These are phyloP conservation scores for Hylodesmum podocarpum DNA, from an alignment of 306 rosid species.

Conservation along the genomic window DNA sequence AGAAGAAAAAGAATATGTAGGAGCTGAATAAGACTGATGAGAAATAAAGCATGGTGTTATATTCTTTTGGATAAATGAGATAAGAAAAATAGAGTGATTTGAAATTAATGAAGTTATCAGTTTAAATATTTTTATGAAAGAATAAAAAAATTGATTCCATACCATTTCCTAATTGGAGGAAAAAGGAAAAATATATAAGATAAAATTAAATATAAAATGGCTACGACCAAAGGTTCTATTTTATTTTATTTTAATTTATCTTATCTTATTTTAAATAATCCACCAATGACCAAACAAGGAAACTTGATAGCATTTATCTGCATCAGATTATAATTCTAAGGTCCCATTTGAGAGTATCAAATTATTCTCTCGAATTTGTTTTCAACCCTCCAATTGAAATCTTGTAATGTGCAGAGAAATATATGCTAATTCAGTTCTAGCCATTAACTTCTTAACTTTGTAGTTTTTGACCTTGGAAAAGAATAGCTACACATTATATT, in stretches of 20 bases:
- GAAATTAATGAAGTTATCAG: neutral
- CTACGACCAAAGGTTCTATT: neutral
- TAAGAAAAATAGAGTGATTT: neutral
- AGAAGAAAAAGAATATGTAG: neutral
- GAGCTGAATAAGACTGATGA: conserved; percentile 16
- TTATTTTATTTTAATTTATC: neutral
- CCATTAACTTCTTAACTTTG: conserved; percentile 12
- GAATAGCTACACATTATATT: neutral
- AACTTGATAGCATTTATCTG: neutral
- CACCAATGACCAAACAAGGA: neutral
- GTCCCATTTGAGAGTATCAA: neutral
- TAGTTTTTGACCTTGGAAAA: neutral
- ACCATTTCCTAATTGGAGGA: neutral
- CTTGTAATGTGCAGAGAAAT: conserved; percentile 20
- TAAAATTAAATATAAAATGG: neutral
- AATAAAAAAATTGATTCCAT: neutral
- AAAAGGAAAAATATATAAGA: neutral
- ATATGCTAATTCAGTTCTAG: conserved; percentile 35
- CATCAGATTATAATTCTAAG: neutral
- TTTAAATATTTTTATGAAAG: neutral
- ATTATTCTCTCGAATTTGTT: conserved; percentile 17
- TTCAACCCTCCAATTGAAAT: conserved; percentile 33
- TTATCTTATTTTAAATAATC: neutral
- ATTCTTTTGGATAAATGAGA: conserved; percentile 12
- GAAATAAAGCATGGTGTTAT: conserved; percentile 24